Base-by-base conservation (phyloP, 192 early-diverging fungal species). In the Dissophora globulifera region DNA sequence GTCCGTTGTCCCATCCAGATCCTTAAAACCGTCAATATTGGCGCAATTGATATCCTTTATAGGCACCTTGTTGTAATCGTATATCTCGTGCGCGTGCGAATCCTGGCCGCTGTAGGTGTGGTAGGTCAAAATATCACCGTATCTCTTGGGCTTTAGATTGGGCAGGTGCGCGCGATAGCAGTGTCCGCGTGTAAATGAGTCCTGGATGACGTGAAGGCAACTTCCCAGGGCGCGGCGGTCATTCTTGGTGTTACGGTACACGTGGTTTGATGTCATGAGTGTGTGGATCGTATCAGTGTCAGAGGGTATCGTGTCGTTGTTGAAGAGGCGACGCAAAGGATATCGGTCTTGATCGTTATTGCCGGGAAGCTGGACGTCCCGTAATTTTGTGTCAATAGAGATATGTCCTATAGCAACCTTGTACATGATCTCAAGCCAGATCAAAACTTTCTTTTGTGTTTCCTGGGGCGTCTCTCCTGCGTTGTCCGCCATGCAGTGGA, bases 271-370 rank as follows among this genome's bases (percentile, higher is more conserved):
- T 10, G 43, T 45, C 43, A 45, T 9, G 43, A 45, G 43, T 45
- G 43, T 45, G 43, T 45, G 43, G 43, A 45, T 45, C n/a, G 43
- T n/a, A n/a, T 45, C 43, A 45, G 6, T 45, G 43, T 45, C 43
- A 4, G 4, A 17, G 43, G 43, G 43, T 45, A 4, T n/a, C 43
- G 43, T 45, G 17, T 4, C 5, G 43, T n/a, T n/a, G 43, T 45
- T 45, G 43, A 45, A 45, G 43, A 45, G 43, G 43, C 43, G 43
- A 45, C 43, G 43, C n/a, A 45, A 45, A n/a, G 43, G 43, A 45
- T 45, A 45, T 45, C 43, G 43, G 9, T 45, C 43, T 45, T 45
- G 43, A n/a, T 45, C 43, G 43, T 45, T n/a, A n/a, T n/a, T n/a
- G 43, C 17, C 15, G 43, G 12, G 15, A 9, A 45, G 17, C 9